Evolutionary conservation across 345 rosid species (phyloP).

Genomic region (Microcos paniculata): DNA sequence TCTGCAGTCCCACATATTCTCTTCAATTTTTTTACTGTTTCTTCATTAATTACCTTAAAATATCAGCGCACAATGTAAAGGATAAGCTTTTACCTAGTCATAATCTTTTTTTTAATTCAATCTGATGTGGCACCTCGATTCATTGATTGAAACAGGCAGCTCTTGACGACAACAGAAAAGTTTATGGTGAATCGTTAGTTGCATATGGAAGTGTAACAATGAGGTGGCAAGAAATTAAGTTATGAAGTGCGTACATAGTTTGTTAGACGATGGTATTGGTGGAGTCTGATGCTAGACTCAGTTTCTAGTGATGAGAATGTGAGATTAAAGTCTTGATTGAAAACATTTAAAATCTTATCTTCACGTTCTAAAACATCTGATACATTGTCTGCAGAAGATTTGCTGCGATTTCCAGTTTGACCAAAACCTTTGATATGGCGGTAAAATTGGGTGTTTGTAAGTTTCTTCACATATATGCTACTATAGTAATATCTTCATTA

Average conservation of each 20-base stretch:
- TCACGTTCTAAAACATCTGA: not conserved
- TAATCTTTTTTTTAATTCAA: not conserved
- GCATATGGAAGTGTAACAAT: not conserved
- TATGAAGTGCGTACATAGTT: not conserved
- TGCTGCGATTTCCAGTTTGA: not conserved
- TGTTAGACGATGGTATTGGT: not conserved
- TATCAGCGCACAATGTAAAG: not conserved
- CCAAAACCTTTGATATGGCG: not conserved
- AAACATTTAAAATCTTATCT: no score
- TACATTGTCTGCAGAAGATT: not conserved
- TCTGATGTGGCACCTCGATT: not conserved
- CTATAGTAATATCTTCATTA: no score
- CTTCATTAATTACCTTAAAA: not conserved
- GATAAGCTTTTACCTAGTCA: slow-evolving; percentile 4
- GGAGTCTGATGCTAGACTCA: not conserved
- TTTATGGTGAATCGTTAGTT: not conserved
- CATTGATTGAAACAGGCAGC: not conserved
- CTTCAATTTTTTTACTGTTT: not conserved
- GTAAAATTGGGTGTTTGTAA: not conserved
- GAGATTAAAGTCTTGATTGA: not conserved
- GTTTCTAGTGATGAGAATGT: not conserved
- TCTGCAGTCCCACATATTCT: slow-evolving; percentile 5
- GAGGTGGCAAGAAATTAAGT: not conserved
- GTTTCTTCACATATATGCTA: not conserved
- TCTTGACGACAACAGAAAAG: not conserved